Conservation (phyloP, 768 basidiomycete species). For the Leccinum pellstonianum region DNA sequence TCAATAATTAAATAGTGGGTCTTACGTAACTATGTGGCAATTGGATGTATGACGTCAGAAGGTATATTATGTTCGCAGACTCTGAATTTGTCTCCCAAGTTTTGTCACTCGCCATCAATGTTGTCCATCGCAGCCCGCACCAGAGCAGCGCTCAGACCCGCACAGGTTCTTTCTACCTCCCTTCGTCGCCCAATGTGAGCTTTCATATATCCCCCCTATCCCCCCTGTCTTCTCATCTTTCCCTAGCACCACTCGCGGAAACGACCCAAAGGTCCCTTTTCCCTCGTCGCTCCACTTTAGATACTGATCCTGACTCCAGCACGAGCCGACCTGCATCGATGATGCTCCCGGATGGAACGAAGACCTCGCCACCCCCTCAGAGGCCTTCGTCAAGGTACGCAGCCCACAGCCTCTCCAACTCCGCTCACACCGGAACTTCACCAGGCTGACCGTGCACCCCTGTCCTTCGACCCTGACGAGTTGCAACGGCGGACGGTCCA, state of each 20-base stretch:
- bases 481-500: conserved; percentile 27
- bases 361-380: conserved; percentile 57
- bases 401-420: too few species aligned
- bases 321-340: conserved; percentile 52
- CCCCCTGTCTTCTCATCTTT: conserved; percentile 5
- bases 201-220: background rate
- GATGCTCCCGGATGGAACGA: conserved; percentile 75
- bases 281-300: background rate
- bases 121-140: conserved; percentile 7
- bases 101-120: conserved; percentile 10
- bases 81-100: background rate
- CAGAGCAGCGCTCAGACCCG: background rate
- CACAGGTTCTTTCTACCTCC: background rate
- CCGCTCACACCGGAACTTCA: background rate
- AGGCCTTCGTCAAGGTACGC: conserved; percentile 63
- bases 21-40: conserved; percentile 2
- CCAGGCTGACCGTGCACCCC: conserved; percentile 28
- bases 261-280: conserved; percentile 48
- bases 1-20: background rate
- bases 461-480: conserved; percentile 13
- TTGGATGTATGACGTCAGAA: conserved; percentile 17
- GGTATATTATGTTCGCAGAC: background rate
- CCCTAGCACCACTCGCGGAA: conserved; percentile 54
- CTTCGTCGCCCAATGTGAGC: conserved; percentile 10
- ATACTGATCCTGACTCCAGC: conserved; percentile 25